Percentiles rank a stretch among this genome's conserved stretches.
Conservation (phyloP, 768 basidiomycete genomes). For the Xanthoconium purpureum region DNA sequence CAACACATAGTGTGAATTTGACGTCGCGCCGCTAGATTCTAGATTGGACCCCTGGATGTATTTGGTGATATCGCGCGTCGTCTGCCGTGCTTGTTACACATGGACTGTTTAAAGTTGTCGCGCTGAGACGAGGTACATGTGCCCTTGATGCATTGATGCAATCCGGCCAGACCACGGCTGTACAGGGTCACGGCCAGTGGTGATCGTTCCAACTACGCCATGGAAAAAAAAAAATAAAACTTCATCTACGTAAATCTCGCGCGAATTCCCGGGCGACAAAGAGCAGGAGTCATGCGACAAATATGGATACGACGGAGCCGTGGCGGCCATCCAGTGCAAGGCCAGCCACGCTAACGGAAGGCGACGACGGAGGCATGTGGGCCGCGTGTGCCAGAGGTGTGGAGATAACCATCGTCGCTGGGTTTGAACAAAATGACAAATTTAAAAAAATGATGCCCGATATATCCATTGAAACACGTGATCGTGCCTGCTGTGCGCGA, state of each 20-base stretch:
- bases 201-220: background rate
- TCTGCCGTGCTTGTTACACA: background rate
- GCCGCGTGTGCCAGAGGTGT: constrained; percentile 5
- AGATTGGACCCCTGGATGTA: constrained; percentile 6
- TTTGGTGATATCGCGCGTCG: constrained; percentile 9
- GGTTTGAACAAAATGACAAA: constrained; percentile 9
- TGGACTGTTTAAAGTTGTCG: background rate
- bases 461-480: constrained; percentile 25
- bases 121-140: background rate
- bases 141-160: no score
- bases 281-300: background rate
- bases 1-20: background rate
- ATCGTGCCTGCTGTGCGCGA: constrained; percentile 26
- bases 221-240: background rate
- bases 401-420: constrained; percentile 27
- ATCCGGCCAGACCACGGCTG: no score
- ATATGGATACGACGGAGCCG: background rate
- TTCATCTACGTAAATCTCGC: constrained; percentile 13
- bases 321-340: background rate
- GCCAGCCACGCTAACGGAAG: no score
- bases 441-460: constrained; percentile 18
- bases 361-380: background rate
- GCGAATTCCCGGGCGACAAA: background rate
- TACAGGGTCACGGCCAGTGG: background rate
- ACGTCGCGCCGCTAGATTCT: constrained; percentile 1